Evolutionary conservation across 208 protist genomes (phyloP), one percentile per base, ranked within the genome.

Genomic region (Wallacemonas sp.): DNA sequence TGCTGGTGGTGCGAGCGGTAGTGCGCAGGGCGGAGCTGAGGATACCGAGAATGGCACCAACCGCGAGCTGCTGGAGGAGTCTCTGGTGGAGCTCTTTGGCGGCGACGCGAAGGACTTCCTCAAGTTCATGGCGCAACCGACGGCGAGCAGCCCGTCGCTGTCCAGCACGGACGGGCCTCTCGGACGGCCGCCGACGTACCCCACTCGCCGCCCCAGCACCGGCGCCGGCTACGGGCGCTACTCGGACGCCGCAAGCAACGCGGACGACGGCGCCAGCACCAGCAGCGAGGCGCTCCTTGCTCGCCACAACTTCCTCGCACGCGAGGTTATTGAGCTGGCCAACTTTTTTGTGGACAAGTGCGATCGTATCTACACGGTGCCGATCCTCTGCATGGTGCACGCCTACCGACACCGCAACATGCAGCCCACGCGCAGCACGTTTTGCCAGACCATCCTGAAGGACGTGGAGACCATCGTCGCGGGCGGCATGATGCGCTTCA

Each of bases 351-450:
- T 84, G 42, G 79, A 91, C 18, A 80, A 84, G 63, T 96, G 91
- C 59, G 91, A 96, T 69, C 79, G 87, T 39, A 79, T 93, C 28
- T 94, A 94, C 72, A 75, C 82, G 44, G 62, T 96, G 8, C 87
- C 86, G 16, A 74, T 86, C 11, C 79, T 94, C 20, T 88, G 81
- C 65, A 94, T 94, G 87, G 41, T 96, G 23, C 62, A 79, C 3
- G 84, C 79, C 22, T 93, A 92, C 72, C 79, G 65, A 31, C 52
- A 69, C 45, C 61, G 57, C 10, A 59, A 54, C 38, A 72, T 73
- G 75, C 68, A 75, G 69, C 72, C 79, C 22, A 52, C 77, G 5
- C 68, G 72, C 65, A 96, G 91, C 63, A 66, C 76, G 36, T 94
- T 93, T 66, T 91, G 86, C 61, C 73, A 83, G 59, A 61, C 48